Percentiles rank a stretch among this genome's conserved stretches.
Conservation (phyloP, 1,139 yeast species). For the Casaregolazyma suthepensis region DNA sequence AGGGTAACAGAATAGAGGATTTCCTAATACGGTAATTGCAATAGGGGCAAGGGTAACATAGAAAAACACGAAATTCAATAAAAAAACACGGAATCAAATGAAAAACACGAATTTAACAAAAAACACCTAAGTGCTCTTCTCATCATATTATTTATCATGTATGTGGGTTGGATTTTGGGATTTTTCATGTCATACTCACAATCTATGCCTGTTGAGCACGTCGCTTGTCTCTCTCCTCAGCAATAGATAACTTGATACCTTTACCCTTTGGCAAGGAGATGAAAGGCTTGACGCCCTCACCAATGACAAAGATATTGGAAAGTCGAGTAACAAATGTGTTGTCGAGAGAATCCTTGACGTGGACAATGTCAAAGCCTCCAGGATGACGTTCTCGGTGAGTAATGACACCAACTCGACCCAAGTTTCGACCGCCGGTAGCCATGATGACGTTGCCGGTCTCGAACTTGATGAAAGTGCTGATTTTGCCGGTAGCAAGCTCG, state of each 20-base stretch:
- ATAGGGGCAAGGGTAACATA: background rate
- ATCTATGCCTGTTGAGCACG: constrained; percentile 36
- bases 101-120: background rate
- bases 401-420: constrained; percentile 99
- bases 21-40: too few species aligned
- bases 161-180: background rate
- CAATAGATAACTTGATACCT: constrained; percentile 96
- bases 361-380: constrained; percentile 99
- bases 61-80: background rate
- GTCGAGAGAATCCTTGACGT: constrained; percentile 95
- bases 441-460: constrained; percentile 94
- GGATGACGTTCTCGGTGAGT: constrained; percentile 99
- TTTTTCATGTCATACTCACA: background rate
- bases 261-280: constrained; percentile 99
- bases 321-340: constrained; percentile 98
- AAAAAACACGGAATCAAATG: background rate
- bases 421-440: constrained; percentile 99
- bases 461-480: constrained; percentile 84
- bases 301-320: constrained; percentile 92
- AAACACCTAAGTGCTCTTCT: background rate
- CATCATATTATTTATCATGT: background rate
- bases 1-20: background rate
- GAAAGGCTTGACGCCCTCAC: constrained; percentile 97
- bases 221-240: constrained; percentile 99
- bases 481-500: constrained; percentile 93